Evolutionary conservation across 306 rosid species (phyloP).

Genomic region (Mucuna pruriens): DNA sequence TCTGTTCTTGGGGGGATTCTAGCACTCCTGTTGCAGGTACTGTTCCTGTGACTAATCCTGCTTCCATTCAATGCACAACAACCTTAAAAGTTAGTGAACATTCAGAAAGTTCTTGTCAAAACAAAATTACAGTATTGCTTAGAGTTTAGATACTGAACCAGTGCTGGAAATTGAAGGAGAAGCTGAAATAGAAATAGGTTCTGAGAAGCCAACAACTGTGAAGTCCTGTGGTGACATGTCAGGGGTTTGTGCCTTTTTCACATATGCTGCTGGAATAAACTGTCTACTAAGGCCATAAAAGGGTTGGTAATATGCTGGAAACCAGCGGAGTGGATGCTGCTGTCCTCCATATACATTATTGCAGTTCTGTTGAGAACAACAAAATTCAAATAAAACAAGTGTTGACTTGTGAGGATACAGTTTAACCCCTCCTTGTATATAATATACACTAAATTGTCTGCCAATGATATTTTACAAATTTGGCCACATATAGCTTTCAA

Average conservation of each 20-base stretch:
- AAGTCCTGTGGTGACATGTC: slow-evolving; percentile 32
- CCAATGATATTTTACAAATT: background rate
- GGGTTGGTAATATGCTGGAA: slow-evolving; percentile 46
- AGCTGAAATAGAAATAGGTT: slow-evolving; percentile 43
- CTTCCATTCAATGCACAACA: slow-evolving; percentile 31
- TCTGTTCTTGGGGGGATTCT: slow-evolving; percentile 48
- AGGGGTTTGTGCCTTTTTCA: slow-evolving; percentile 45
- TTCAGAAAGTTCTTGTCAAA: background rate
- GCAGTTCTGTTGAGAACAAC: slow-evolving; percentile 48
- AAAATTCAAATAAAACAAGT: background rate
- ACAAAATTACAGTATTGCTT: slow-evolving; percentile 9
- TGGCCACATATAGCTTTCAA: background rate
- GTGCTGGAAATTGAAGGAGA: slow-evolving; percentile 45
- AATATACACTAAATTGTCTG: background rate
- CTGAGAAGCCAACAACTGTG: slow-evolving; percentile 40
- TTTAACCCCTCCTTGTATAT: background rate
- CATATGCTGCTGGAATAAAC: slow-evolving; percentile 36
- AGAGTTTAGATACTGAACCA: slow-evolving; percentile 42
- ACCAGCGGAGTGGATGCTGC: slow-evolving; percentile 40
- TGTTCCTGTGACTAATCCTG: slow-evolving; percentile 40
- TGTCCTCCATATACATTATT: slow-evolving; percentile 59
- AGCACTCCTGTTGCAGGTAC: slow-evolving; percentile 39
- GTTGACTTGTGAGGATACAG: background rate
- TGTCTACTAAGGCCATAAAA: slow-evolving; percentile 42
- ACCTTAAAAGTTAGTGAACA: background rate